Conservation (phyloP, 176 grass and related monocot genomes). For the Phragmites australis region DNA sequence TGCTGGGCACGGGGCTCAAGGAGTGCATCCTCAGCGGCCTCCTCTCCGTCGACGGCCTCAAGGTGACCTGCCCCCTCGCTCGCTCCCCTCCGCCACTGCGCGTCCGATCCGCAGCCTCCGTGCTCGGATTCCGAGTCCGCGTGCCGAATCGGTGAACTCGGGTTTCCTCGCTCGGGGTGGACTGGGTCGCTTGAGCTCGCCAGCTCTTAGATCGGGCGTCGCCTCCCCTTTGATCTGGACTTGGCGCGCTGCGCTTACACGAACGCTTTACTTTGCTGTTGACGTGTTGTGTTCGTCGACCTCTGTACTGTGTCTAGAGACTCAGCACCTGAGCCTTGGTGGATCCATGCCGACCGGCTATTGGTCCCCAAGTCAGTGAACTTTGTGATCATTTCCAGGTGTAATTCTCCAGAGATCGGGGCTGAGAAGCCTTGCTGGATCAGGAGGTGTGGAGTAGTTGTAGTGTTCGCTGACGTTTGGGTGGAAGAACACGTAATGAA, state of each 20-base stretch:
- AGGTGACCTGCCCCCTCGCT: slow-evolving; percentile 46
- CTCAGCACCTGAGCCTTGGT: not conserved
- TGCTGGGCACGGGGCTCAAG: slow-evolving; percentile 95
- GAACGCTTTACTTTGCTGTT: not conserved
- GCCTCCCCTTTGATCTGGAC: slow-evolving; percentile 24
- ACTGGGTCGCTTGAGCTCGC: slow-evolving; percentile 20
- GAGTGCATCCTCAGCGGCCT: slow-evolving; percentile 99
- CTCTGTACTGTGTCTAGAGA: not conserved
- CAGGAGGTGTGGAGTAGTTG: not conserved
- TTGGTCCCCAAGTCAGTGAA: not conserved
- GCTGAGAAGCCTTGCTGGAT: not conserved
- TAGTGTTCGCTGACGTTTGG: not conserved
- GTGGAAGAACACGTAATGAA: not conserved
- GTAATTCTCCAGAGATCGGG: not conserved
- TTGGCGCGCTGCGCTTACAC: not conserved
- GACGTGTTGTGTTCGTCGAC: not conserved
- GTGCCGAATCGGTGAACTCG: not conserved
- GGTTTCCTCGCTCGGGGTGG: not conserved
- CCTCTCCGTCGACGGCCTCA: slow-evolving; percentile 95
- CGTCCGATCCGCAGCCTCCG: slow-evolving; percentile 20
- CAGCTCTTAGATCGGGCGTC: slow-evolving; percentile 27
- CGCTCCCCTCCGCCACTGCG: not conserved
- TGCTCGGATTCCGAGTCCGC: not conserved
- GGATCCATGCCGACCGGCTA: not conserved
- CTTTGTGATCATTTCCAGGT: not conserved